These are phyloP conservation scores for Cyamopsis tetragonoloba DNA, from an alignment of 306 rosid genomes.

Conservation along the genomic window DNA sequence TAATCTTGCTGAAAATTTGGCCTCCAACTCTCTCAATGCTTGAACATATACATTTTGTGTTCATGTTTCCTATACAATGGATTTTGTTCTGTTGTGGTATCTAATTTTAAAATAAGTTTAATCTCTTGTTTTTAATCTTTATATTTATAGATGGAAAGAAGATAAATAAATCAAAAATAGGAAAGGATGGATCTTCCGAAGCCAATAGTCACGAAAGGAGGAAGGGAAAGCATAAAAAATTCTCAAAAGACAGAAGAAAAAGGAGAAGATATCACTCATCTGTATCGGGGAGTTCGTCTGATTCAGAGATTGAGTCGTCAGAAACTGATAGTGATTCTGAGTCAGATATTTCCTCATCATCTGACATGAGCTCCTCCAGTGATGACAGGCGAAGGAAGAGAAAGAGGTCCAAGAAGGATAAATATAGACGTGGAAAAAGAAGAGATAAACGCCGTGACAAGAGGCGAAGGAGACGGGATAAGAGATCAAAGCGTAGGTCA, in stretches of 20 bases:
- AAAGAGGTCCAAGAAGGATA: conserved; percentile 74
- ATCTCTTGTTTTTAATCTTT: conserved; percentile 4
- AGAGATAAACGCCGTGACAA: conserved; percentile 67
- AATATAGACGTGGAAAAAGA: conserved; percentile 54
- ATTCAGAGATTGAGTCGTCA: conserved; percentile 67
- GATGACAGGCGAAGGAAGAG: conserved; percentile 80
- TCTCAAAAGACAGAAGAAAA: conserved; percentile 64
- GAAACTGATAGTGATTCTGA: conserved; percentile 87
- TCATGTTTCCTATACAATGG: neutral
- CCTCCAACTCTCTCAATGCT: neutral
- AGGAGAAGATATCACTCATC: conserved; percentile 67
- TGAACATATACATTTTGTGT: neutral
- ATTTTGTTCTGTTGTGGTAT: neutral
- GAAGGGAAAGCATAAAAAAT: conserved; percentile 64
- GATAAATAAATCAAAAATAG: conserved; percentile 37
- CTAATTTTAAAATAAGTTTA: neutral
- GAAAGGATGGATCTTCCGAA: conserved; percentile 52
- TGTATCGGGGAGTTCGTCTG: conserved; percentile 72
- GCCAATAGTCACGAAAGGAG: conserved; percentile 50
- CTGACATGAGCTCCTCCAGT: conserved; percentile 69
- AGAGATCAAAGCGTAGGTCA: conserved; percentile 62
- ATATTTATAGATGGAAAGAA: conserved; percentile 57
- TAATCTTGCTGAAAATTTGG: neutral
- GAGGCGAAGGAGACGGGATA: conserved; percentile 57
- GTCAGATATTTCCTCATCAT: conserved; percentile 63